Base-by-base conservation (phyloP, 225 moss, liverwort and hornwort genomes). In the Marchantia paleacea region DNA sequence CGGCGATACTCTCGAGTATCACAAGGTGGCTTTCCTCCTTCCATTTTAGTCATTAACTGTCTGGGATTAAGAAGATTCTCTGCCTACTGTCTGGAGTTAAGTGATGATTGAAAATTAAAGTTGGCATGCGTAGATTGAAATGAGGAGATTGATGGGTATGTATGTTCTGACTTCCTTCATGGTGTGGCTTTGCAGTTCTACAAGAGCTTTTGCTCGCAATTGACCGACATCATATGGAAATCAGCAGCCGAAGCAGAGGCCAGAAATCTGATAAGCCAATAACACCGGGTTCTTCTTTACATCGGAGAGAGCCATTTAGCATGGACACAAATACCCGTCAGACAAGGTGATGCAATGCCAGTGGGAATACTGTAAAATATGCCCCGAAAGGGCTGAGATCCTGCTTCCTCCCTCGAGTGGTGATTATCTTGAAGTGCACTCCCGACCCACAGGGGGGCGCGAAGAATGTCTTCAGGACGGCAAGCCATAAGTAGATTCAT, bases 1-100 rank as follows among this genome's bases (percentile, higher is more conserved):
- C 25, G 99, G 99, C 70, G 94, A 99, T 75, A 99, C 91, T 79
- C 85, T 99, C 54, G 99, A 95, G 80, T 99, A 99, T 76, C 99
- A 99, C 80, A 95, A 95, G 97, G 97, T 93, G 83, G 29, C 4
- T 24, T 67, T 55, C 5, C 5, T 2, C 5, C 39, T 39, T 39
- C 39, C 39, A 39, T 39, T 39, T 5, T 39, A 39, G 39, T 39
- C 39, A 39, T 39, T 2, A 2, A 39, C 3, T 39, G 3, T 39
- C 2, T 39, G 39, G 39, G 39, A 39, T 39, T 39, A 39, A 2
- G 39, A 39, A 39, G 5, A 39, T 39, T 39, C 2, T 39, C 39
- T 39, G 39, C 39, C 5, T 39, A 39, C 39, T 39, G 39, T 5
- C 2, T 39, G 39, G n/a, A n/a, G n/a, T n/a, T n/a, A n/a, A n/a